Conservation (phyloP, 805 yeast species). For the Ogataea ramenticola region DNA sequence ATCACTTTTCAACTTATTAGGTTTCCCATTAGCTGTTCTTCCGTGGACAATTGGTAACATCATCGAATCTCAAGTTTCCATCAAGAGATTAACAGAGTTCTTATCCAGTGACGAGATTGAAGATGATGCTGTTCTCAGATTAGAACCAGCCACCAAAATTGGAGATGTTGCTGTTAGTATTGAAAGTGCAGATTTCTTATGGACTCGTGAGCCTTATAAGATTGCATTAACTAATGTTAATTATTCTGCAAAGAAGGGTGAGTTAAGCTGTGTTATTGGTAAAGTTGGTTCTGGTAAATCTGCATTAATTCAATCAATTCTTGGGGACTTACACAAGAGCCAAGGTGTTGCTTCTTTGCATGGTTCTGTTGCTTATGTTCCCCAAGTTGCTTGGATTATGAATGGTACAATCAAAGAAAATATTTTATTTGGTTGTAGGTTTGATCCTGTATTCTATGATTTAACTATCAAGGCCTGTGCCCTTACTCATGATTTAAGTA, state of each 20-base stretch:
- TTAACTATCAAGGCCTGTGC: conserved; percentile 85
- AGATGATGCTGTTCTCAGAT: conserved; percentile 48
- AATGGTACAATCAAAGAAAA: conserved; percentile 87
- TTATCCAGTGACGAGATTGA: conserved; percentile 76
- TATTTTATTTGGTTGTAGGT: conserved; percentile 77
- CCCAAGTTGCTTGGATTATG: conserved; percentile 94
- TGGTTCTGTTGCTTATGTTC: conserved; percentile 82
- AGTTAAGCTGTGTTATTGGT: conserved; percentile 80
- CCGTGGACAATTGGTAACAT: conserved; percentile 85
- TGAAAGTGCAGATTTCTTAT: conserved; percentile 63
- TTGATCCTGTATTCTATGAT: conserved; percentile 72
- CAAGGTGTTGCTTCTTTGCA: conserved; percentile 65
- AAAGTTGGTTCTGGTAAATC: conserved; percentile 89
- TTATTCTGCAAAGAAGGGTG: conserved; percentile 63
- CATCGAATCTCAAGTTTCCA: conserved; percentile 84
- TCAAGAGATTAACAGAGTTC: conserved; percentile 66
- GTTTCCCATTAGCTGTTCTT: conserved; percentile 86
- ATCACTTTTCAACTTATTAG: conserved; percentile 76
- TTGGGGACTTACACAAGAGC: conserved; percentile 76
- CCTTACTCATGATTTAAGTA: conserved; percentile 62
- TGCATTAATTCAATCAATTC: conserved; percentile 66
- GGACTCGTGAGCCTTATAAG: conserved; percentile 71
- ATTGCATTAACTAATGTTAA: conserved; percentile 60
- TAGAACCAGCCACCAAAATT: conserved; percentile 35
- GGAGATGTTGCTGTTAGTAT: conserved; percentile 68